Base-by-base conservation (phyloP, 345 rosid genomes). In the Pugionium cornutum region DNA sequence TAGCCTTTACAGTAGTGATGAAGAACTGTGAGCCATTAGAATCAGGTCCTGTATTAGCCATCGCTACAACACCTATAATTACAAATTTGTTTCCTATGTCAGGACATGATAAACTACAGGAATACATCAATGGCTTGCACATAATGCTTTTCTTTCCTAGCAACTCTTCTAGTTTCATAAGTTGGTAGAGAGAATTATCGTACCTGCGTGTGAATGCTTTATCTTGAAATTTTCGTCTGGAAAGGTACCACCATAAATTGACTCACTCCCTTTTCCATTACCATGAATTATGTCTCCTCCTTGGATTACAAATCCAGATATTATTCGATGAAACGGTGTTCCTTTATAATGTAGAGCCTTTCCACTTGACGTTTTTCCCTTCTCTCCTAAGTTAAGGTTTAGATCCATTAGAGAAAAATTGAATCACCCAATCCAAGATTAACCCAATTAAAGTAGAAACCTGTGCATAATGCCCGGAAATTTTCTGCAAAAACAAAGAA, bases 1-100 rank as follows among this genome's bases (percentile, higher is more conserved):
- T 79, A 77, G 99, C 84, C 79, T 94, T 94, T 56, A 90, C 76
- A 1, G 99, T 86, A 58, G 97, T 86, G 72, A 94, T 90, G 67
- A 86, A 94, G 77, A 94, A 94, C 83, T 94, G 99, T 0, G 92
- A 94, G 66, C 99, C 99, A 72, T 90, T 94, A 35, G 97, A 86
- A 79, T 94, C 85, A 1, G 91, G 95, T 39, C 99, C 96, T 34
- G 95, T 72, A 77, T 90, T 94, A 62, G 75, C 97, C 99, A 94
- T 94, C 31, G 97, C 88, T 62, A 94, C 92, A 48, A 80, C 88
- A 51, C 99, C 99, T 90, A 66, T 57, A 53, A 39, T 41, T 40
- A 35, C 70, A 72, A 43, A 39, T 50, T 64, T 1, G 5, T 55
- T 63, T 25, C 34, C 11, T 53, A 44, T 35, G 34, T 45, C 55